phyloP scores from a whole-genome alignment of 257 asterid species.

The Solanum sejunctum region DNA sequence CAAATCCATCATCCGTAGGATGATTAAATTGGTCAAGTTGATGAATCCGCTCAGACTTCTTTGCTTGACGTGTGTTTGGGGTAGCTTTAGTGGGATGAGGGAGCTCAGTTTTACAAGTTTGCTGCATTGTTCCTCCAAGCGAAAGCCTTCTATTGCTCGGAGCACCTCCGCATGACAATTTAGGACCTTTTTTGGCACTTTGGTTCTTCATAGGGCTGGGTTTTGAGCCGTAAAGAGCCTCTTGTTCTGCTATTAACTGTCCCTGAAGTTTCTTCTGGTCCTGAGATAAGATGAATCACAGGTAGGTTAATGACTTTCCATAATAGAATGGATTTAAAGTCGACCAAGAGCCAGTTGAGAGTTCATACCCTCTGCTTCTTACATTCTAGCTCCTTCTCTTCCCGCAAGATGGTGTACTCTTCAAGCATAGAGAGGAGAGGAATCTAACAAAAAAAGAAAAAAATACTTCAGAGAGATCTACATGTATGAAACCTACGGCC shows the following conservation, averaged over 20 bases:
- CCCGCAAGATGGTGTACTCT: constrained; percentile 51
- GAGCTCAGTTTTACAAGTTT: constrained; percentile 17
- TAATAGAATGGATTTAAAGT: background rate
- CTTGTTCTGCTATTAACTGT: constrained; percentile 33
- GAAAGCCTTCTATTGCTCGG: constrained; percentile 18
- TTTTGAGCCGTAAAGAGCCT: constrained; percentile 35
- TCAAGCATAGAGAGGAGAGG: constrained; percentile 83
- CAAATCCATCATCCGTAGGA: constrained; percentile 33
- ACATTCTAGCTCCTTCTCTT: constrained; percentile 81
- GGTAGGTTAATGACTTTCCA: background rate
- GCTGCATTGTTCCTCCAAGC: constrained; percentile 21
- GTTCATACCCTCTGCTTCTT: constrained; percentile 74
- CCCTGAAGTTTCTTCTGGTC: constrained; percentile 59
- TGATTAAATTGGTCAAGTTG: constrained; percentile 13
- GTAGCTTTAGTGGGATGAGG: constrained; percentile 23
- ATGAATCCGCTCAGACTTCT: constrained; percentile 17
- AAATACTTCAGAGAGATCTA: background rate
- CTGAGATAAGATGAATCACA: constrained; percentile 25
- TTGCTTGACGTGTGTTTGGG: constrained; percentile 20
- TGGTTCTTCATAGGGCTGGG: constrained; percentile 38
- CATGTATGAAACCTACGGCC: background rate
- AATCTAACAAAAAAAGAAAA: constrained; percentile 25
- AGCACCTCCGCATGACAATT: constrained; percentile 19
- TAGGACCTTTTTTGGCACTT: constrained; percentile 19
- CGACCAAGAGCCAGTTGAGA: background rate